Conservation (phyloP, 169 alveolate genomes). For the Eimeria tenella region DNA sequence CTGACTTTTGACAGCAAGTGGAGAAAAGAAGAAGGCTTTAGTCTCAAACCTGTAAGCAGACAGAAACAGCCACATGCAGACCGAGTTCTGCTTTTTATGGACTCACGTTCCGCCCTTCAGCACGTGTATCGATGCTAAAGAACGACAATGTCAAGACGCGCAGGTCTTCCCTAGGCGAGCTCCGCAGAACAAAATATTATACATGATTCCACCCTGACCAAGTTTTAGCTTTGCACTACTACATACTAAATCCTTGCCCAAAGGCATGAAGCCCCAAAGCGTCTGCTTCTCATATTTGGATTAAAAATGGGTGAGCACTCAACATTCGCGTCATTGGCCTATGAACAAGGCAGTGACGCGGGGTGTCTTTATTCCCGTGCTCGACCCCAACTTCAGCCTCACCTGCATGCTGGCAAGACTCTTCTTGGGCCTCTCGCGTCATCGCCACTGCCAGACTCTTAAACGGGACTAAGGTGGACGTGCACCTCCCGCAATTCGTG, state of each 20-base stretch:
- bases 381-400: not conserved
- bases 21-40: slow-evolving; percentile 68
- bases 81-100: not conserved
- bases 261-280: too few species aligned
- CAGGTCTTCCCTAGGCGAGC: too few species aligned
- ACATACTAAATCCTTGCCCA: not conserved
- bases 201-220: not conserved
- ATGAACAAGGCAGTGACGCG: too few species aligned
- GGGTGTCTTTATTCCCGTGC: too few species aligned
- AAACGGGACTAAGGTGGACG: slow-evolving; percentile 77
- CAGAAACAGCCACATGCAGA: not conserved
- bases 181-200: too few species aligned
- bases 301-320: too few species aligned
- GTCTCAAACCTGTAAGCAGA: slow-evolving; percentile 39
- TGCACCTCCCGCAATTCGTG: slow-evolving; percentile 74
- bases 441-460: slow-evolving; percentile 77
- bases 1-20: slow-evolving; percentile 41
- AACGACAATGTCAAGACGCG: too few species aligned
- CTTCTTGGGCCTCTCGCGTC: slow-evolving; percentile 78
- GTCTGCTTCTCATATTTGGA: too few species aligned
- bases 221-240: too few species aligned
- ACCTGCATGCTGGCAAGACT: slow-evolving; percentile 75
- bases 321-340: too few species aligned
- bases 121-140: too few species aligned
- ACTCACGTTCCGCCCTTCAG: too few species aligned